Percentiles rank a stretch among this genome's conserved stretches.
phyloP scores from a whole-genome alignment of 768 basidiomycete species.

The Phlebiopsis flavidoalba region DNA sequence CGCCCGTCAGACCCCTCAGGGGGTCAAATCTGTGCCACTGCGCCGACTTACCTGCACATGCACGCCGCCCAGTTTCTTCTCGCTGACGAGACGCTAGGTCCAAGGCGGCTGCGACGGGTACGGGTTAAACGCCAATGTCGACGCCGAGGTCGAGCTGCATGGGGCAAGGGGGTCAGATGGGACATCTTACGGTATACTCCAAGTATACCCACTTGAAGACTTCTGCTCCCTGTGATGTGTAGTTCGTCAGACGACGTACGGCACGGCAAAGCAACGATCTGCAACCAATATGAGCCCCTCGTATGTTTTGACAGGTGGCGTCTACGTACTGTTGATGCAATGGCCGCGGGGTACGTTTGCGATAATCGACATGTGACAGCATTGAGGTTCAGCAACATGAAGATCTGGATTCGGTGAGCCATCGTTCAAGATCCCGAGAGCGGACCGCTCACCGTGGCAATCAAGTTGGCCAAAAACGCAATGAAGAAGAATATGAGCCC shows the following conservation, averaged over 20 bases:
- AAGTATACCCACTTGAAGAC: constrained; percentile 28
- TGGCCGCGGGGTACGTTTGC: constrained; percentile 65
- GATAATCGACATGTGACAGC: constrained; percentile 69
- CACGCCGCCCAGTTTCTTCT: constrained; percentile 43
- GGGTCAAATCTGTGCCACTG: neutral
- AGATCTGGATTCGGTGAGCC: constrained; percentile 16
- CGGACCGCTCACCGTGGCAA: constrained; percentile 37
- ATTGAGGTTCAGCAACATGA: constrained; percentile 66
- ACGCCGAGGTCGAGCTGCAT: constrained; percentile 17
- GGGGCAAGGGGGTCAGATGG: constrained; percentile 29
- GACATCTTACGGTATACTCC: constrained; percentile 41
- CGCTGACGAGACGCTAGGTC: constrained; percentile 18
- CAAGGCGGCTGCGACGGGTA: constrained; percentile 31
- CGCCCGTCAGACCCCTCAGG: neutral
- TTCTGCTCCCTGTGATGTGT: constrained; percentile 42
- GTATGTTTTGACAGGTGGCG: neutral
- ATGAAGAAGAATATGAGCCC: constrained; percentile 69
- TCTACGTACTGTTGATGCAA: constrained; percentile 52
- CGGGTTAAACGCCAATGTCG: constrained; percentile 48
- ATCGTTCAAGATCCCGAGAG: neutral
- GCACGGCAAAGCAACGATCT: constrained; percentile 64
- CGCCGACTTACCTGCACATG: constrained; percentile 45
- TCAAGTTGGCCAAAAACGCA: constrained; percentile 66
- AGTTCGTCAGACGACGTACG: constrained; percentile 61
- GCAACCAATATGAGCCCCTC: neutral